These are phyloP conservation scores for Thermomucor indicae-seudaticae DNA, from an alignment of 371 early-diverging fungal genomes.

Conservation along the genomic window DNA sequence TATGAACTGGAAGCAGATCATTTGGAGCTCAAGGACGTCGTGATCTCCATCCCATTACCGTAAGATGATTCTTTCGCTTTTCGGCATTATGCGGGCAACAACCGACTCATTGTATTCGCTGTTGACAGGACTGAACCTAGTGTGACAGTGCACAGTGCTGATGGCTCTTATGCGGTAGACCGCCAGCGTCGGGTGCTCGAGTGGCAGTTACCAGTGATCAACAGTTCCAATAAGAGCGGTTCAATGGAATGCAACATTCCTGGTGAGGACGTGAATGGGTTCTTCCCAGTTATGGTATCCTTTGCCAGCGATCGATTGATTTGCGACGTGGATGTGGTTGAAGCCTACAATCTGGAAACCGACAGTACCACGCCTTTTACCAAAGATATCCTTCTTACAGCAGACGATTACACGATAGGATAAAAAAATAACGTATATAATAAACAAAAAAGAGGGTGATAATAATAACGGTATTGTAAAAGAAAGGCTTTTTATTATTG, in stretches of 20 bases:
- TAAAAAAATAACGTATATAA: not conserved
- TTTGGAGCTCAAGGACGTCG: constrained; percentile 82
- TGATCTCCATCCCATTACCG: constrained; percentile 87
- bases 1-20: constrained; percentile 79
- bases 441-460: not conserved
- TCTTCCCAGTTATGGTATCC: constrained; percentile 87
- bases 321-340: constrained; percentile 71
- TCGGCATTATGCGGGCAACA: not conserved
- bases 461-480: not conserved
- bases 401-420: constrained; percentile 38
- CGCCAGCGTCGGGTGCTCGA: constrained; percentile 64
- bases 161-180: constrained; percentile 78
- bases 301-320: constrained; percentile 70
- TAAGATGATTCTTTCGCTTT: constrained; percentile 33
- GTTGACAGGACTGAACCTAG: constrained; percentile 53
- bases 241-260: constrained; percentile 82
- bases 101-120: not conserved
- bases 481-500: constrained; percentile 14
- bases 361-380: constrained; percentile 58
- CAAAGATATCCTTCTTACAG: constrained; percentile 57
- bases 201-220: constrained; percentile 88
- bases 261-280: constrained; percentile 74
- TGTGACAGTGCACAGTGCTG: constrained; percentile 75
- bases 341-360: constrained; percentile 51
- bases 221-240: constrained; percentile 70